Percentiles rank a stretch among this genome's conserved stretches.
Conservation (phyloP, 176 grass and related monocot species). For the Thalia dealbata region DNA sequence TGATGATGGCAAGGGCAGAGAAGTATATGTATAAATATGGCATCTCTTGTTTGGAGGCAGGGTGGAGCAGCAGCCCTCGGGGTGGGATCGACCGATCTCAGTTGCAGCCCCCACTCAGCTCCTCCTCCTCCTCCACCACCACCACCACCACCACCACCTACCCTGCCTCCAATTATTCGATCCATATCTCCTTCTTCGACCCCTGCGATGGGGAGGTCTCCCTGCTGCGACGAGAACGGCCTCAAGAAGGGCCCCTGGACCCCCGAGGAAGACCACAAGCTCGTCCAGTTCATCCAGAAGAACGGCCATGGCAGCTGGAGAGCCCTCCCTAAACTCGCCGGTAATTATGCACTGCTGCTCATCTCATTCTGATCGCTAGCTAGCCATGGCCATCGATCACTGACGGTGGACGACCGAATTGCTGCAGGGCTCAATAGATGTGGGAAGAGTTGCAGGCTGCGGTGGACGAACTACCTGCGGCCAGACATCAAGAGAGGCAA, state of each 20-base stretch:
- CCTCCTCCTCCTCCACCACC: too few species aligned
- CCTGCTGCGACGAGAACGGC: constrained; percentile 74
- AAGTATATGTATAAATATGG: background rate
- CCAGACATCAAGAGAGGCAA: constrained; percentile 96
- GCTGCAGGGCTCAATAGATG: constrained; percentile 67
- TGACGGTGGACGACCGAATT: too few species aligned
- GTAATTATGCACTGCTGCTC: constrained; percentile 25
- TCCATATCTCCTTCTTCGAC: too few species aligned
- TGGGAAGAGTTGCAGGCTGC: constrained; percentile 95
- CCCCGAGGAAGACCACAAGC: constrained; percentile 73
- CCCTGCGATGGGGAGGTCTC: constrained; percentile 66
- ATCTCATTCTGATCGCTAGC: background rate
- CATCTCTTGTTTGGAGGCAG: background rate
- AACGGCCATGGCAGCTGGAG: constrained; percentile 96
- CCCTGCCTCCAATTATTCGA: too few species aligned
- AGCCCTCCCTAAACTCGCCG: constrained; percentile 75
- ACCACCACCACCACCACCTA: too few species aligned
- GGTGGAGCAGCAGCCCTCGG: background rate
- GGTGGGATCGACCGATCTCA: too few species aligned
- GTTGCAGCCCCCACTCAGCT: background rate
- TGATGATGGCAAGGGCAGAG: background rate
- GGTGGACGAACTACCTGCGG: constrained; percentile 94
- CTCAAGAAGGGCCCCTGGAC: constrained; percentile 96
- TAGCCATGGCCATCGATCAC: too few species aligned
- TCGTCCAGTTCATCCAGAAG: constrained; percentile 54